phyloP scores from a whole-genome alignment of 1,284 basidiomycete species.

The Pseudozyma sp. region DNA sequence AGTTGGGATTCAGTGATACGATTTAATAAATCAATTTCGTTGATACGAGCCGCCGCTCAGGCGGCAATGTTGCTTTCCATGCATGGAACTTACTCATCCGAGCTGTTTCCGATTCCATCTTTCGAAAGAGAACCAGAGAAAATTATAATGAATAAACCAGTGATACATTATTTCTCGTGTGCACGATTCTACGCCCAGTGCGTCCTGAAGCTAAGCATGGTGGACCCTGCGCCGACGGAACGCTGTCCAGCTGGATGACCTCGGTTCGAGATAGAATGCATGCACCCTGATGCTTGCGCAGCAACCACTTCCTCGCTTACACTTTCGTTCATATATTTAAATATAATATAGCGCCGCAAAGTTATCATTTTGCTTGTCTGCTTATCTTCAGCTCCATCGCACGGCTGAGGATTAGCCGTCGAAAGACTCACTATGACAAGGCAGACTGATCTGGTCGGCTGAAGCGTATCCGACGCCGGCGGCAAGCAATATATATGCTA shows the following conservation, averaged over 20 bases:
- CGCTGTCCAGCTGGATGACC: background rate
- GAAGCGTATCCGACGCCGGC: constrained; percentile 9
- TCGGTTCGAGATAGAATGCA: constrained; percentile 1
- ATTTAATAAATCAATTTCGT: too few relatives aligned
- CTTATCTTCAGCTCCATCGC: background rate
- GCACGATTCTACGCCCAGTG: too few relatives aligned
- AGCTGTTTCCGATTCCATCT: too few relatives aligned
- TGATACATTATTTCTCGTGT: too few relatives aligned
- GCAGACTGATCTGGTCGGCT: constrained; percentile 9
- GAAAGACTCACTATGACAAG: constrained; percentile 5
- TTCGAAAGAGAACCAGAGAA: too few relatives aligned
- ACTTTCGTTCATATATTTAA: background rate
- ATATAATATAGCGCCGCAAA: background rate
- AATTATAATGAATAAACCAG: too few relatives aligned
- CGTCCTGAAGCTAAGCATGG: too few relatives aligned
- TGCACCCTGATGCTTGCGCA: constrained; percentile 1
- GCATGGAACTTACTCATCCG: too few relatives aligned
- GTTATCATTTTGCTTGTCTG: constrained; percentile 1
- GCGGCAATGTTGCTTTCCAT: too few relatives aligned
- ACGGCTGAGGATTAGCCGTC: constrained; percentile 5
- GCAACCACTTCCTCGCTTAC: background rate
- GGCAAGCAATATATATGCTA: constrained; percentile 7
- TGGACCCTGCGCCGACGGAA: too few relatives aligned
- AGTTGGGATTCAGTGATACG: too few relatives aligned
- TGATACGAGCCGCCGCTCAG: too few relatives aligned